Evolutionary conservation across 148 eudicot species (phyloP).

Genomic region (Nepenthes gracilis): DNA sequence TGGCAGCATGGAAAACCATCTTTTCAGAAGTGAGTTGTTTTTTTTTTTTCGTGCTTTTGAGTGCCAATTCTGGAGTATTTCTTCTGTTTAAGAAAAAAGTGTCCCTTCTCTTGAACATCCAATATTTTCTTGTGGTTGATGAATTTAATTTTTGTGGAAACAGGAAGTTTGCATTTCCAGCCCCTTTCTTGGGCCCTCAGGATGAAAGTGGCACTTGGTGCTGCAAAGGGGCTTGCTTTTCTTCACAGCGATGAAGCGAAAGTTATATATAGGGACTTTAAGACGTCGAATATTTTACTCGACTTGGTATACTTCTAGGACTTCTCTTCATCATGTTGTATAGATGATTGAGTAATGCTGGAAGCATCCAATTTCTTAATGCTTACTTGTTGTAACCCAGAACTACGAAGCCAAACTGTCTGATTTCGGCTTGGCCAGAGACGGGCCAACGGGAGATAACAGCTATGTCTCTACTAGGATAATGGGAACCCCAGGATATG

Average conservation of each 20-base stretch:
- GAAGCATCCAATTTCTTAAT: neutral
- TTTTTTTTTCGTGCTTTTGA: neutral
- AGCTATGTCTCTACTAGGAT: conserved; percentile 29
- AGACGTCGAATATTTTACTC: conserved; percentile 31
- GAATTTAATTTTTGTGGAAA: neutral
- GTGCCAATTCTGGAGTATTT: neutral
- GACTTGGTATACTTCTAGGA: conserved; percentile 14
- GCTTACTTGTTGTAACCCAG: conserved; percentile 9
- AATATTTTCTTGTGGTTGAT: neutral
- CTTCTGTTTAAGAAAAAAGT: neutral
- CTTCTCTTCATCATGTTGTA: neutral
- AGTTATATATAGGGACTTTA: conserved; percentile 28
- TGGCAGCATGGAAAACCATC: conserved; percentile 15
- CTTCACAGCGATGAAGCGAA: conserved; percentile 23
- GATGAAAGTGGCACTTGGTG: conserved; percentile 26
- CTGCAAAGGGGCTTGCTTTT: conserved; percentile 30
- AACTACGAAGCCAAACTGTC: conserved; percentile 27
- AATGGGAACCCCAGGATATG: conserved; percentile 33
- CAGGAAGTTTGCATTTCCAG: conserved; percentile 29
- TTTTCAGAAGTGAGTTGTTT: conserved; percentile 12
- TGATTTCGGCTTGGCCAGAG: conserved; percentile 31
- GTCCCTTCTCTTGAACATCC: neutral
- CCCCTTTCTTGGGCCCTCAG: conserved; percentile 32
- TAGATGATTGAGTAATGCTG: neutral
- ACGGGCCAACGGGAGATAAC: conserved; percentile 29